Percentiles rank a stretch among this genome's conserved stretches.
Conservation (phyloP, 2,329 filamentous ascomycete species). For the Diaporthe destruens region DNA sequence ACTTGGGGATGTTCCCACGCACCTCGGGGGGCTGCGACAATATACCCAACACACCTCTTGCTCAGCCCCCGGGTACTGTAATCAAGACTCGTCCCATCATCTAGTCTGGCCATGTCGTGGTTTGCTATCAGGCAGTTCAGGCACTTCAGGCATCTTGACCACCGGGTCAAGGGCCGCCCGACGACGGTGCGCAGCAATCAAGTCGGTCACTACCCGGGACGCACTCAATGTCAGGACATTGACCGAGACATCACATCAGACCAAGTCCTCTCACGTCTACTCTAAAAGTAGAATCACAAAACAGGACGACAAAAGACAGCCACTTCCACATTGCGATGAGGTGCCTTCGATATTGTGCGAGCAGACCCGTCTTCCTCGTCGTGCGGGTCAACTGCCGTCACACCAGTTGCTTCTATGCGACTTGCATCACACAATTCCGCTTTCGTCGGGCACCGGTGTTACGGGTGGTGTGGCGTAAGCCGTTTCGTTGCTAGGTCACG, state of each 20-base stretch:
- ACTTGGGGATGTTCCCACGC: slow-evolving; percentile 18
- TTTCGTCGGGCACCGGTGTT: slow-evolving; percentile 11
- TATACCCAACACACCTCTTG: slow-evolving; percentile 19
- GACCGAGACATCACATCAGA: slow-evolving; percentile 4
- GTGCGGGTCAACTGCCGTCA: slow-evolving; percentile 7
- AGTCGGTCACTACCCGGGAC: neutral
- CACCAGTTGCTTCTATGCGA: slow-evolving; percentile 4
- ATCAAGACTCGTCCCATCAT: slow-evolving; percentile 9
- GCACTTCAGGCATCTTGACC: slow-evolving; percentile 3
- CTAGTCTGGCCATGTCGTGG: too few relatives aligned
- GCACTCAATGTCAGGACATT: neutral
- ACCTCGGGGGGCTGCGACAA: slow-evolving; percentile 19
- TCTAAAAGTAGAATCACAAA: neutral
- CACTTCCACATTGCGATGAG: neutral
- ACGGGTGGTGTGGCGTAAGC: slow-evolving; percentile 28
- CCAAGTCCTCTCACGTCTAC: neutral
- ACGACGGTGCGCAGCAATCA: neutral
- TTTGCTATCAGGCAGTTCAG: too few relatives aligned
- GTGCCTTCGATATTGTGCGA: neutral
- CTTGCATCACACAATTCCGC: slow-evolving; percentile 3
- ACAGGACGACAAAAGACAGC: neutral
- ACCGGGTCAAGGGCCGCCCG: neutral
- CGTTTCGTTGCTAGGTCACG: slow-evolving; percentile 31
- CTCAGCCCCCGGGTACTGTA: slow-evolving; percentile 25
- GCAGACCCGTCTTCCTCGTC: neutral